phyloP scores from a whole-genome alignment of 495 filamentous ascomycete species.

The Copromyces sp. region DNA sequence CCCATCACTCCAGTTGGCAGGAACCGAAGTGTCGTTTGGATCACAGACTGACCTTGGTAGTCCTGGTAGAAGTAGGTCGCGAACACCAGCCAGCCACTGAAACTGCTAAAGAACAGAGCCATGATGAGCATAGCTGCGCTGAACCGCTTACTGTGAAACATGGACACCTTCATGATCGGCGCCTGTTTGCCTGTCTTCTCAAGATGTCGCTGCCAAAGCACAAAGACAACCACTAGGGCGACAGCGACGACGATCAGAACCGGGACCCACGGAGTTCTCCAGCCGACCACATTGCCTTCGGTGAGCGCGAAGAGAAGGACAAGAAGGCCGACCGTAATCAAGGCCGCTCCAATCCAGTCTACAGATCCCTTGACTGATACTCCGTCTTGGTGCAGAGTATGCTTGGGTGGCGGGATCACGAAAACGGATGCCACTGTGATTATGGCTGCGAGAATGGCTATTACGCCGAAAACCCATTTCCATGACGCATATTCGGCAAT shows the following conservation, averaged over 20 bases:
- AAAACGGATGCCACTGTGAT: conserved; percentile 50
- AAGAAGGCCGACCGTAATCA: conserved; percentile 53
- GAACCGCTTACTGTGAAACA: conserved; percentile 43
- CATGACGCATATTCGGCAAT: conserved; percentile 46
- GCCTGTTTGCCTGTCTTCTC: conserved; percentile 30
- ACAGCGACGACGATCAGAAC: conserved; percentile 53
- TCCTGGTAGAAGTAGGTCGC: conserved; percentile 55
- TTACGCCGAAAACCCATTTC: conserved; percentile 57
- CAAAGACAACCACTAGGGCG: conserved; percentile 46
- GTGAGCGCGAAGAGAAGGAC: conserved; percentile 53
- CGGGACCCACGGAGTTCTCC: conserved; percentile 55
- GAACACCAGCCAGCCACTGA: conserved; percentile 50
- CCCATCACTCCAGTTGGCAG: conserved; percentile 49
- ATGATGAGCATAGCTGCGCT: conserved; percentile 51
- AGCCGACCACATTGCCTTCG: conserved; percentile 56
- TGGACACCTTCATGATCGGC: conserved; percentile 51
- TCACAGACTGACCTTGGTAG: conserved; percentile 40
- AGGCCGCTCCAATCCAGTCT: conserved; percentile 54
- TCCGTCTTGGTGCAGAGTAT: conserved; percentile 18
- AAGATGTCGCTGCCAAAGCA: conserved; percentile 54
- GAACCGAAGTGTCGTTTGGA: conserved; percentile 52
- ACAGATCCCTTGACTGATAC: conserved; percentile 30
- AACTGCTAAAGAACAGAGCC: conserved; percentile 47
- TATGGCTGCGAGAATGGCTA: conserved; percentile 51
- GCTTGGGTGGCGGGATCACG: conserved; percentile 51